Conservation (phyloP, 257 asterid species). For the Solanum pimpinellifolium region DNA sequence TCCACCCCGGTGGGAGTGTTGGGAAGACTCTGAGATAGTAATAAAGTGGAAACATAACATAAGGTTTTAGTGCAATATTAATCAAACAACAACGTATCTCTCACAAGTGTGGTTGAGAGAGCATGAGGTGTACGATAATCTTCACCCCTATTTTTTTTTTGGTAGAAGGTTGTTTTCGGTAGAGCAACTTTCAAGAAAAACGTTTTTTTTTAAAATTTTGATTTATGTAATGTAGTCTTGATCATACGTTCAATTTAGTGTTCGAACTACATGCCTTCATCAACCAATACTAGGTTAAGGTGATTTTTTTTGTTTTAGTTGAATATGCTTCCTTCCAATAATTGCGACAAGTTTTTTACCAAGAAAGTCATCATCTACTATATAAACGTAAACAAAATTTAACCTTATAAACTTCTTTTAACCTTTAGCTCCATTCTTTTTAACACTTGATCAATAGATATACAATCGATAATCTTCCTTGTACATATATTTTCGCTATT, state of each 20-base stretch:
- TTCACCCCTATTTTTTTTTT: not conserved
- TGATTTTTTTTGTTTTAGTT: not conserved
- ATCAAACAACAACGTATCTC: not conserved
- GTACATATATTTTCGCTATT: no score
- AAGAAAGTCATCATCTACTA: not conserved
- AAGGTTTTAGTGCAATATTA: not conserved
- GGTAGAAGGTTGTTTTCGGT: not conserved
- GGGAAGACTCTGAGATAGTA: not conserved
- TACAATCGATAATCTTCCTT: not conserved
- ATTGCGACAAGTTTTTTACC: fast-evolving
- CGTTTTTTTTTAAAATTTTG: no score
- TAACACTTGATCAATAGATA: not conserved
- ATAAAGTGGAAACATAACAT: not conserved
- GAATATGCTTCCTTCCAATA: not conserved
- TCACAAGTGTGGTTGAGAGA: fast-evolving
- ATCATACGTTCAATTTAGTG: no score
- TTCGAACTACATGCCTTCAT: no score
- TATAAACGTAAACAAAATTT: not conserved
- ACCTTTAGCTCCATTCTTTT: not conserved
- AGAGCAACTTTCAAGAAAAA: not conserved
- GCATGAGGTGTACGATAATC: not conserved
- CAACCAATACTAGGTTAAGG: not conserved
- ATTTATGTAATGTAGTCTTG: no score
- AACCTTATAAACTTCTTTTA: not conserved
- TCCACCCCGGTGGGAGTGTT: not conserved